These are phyloP conservation scores for Fomitiporia mediterranea DNA, from an alignment of 1,284 basidiomycete genomes.

Conservation along the genomic window DNA sequence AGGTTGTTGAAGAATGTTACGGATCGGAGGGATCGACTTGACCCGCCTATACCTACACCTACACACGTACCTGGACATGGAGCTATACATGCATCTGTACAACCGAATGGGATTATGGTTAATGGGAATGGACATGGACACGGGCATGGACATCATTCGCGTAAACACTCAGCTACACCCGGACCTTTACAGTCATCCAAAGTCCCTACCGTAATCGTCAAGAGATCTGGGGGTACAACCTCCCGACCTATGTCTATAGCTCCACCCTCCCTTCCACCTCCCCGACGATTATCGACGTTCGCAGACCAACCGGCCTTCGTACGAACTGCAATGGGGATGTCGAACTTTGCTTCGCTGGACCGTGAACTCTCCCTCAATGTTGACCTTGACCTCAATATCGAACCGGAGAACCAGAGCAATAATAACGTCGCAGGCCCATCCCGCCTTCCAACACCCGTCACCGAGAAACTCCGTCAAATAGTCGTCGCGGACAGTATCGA, in stretches of 20 bases:
- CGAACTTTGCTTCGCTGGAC: conserved; percentile 54
- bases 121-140: conserved; percentile 36
- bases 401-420: too few species aligned
- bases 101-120: conserved; percentile 24
- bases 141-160: conserved; percentile 31
- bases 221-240: not conserved
- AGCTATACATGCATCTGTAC: conserved; percentile 45
- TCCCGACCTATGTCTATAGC: not conserved
- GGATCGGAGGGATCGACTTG: conserved; percentile 77
- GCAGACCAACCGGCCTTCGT: conserved; percentile 66
- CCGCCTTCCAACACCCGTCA: conserved; percentile 22
- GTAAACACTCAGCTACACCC: conserved; percentile 22
- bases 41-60: conserved; percentile 53
- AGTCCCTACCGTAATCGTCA: conserved; percentile 19
- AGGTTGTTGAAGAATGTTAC: conserved; percentile 83
- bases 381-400: conserved; percentile 47
- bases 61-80: too few species aligned
- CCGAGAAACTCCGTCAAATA: conserved; percentile 39
- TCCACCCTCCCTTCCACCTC: conserved; percentile 7
- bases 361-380: conserved; percentile 44
- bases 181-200: too few species aligned
- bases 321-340: conserved; percentile 78
- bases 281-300: conserved; percentile 43
- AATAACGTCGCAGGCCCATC: conserved; percentile 19
- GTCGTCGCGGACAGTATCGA: conserved; percentile 36